Evolutionary conservation across 495 filamentous ascomycete species (phyloP).

Genomic region (Talaromyces wortmannii): DNA sequence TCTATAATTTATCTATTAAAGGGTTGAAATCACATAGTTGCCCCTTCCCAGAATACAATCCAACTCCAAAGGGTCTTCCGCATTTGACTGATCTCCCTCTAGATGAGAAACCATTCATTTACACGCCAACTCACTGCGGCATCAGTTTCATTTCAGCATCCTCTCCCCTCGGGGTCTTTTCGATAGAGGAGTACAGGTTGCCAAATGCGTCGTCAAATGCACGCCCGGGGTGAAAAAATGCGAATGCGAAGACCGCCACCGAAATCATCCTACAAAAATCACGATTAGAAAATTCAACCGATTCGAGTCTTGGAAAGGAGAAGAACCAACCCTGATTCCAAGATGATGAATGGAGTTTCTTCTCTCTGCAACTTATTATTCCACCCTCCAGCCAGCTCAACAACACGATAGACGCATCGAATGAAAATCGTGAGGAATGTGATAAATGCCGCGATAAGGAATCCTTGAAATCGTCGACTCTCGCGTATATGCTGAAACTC

Average conservation of each 20-base stretch:
- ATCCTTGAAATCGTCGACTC: constrained; percentile 24
- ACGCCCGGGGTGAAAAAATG: neutral
- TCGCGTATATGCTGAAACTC: neutral
- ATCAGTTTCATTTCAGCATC: neutral
- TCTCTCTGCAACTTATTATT: constrained; percentile 46
- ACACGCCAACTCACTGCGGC: neutral
- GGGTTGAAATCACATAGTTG: too few relatives aligned
- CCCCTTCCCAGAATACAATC: too few relatives aligned
- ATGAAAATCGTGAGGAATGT: constrained; percentile 47
- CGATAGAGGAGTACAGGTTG: neutral
- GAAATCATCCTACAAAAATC: neutral
- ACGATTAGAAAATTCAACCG: too few relatives aligned
- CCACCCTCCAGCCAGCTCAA: constrained; percentile 57
- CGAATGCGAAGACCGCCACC: neutral
- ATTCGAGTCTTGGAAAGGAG: too few relatives aligned
- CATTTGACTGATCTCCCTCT: too few relatives aligned
- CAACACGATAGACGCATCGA: constrained; percentile 56
- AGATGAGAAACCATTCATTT: neutral
- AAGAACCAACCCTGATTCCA: constrained; percentile 34
- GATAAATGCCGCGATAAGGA: constrained; percentile 31
- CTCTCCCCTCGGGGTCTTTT: neutral
- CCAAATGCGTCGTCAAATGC: neutral
- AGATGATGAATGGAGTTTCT: constrained; percentile 57
- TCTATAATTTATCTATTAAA: too few relatives aligned
- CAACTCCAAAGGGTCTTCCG: too few relatives aligned